Base-by-base conservation (phyloP, 2,329 filamentous ascomycete genomes). In the Claviceps monticola region DNA sequence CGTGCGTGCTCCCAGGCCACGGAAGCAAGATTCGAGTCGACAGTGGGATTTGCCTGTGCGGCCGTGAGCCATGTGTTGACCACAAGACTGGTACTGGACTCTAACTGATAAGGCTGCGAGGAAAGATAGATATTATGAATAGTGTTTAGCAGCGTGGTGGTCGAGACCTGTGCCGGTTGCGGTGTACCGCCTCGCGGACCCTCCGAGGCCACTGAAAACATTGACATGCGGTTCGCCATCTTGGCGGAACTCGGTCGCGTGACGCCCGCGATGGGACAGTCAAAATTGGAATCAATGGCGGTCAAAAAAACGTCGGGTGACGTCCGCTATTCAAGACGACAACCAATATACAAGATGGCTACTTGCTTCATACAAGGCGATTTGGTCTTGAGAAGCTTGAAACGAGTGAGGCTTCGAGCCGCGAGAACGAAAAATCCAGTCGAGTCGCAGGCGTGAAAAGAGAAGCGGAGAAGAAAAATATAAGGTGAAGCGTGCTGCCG, bases 1-100 rank as follows among this genome's bases (percentile, higher is more conserved):
- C 91, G 80, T 52, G 93, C 91, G 73, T 98, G 93, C 70, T 98
- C 93, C 91, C 93, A 98, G 2, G 90, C 89, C 64, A 88, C 81
- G 50, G 80, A 75, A 16, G 87, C 86, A 49, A 98, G 70, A 21
- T 85, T 79, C 43, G 79, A 70, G 68, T 98, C 93, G 43, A 97
- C 80, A 7, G 86, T 89, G 2, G 79, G 75, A 41, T 83, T 80
- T 23, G 78, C 71, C 58, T 86, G 86, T 29, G 80, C 76, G 17
- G 88, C 87, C 3, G 88, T 95, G 50, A 93, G 77, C 90, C 90
- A 96, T 53, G 89, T 96, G 71, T 97, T 97, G 58, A 97, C 88
- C 0, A 93, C 90, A 41, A 97, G 68, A 65, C 88, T 95, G 38
- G 90, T 93, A 58, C 88, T 88, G 47, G 89, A 83, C 68, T 98